Evolutionary conservation across 2,329 filamentous ascomycete genomes (phyloP), one percentile per base, ranked within the genome.

Genomic region (Daldinia eschscholtzii): DNA sequence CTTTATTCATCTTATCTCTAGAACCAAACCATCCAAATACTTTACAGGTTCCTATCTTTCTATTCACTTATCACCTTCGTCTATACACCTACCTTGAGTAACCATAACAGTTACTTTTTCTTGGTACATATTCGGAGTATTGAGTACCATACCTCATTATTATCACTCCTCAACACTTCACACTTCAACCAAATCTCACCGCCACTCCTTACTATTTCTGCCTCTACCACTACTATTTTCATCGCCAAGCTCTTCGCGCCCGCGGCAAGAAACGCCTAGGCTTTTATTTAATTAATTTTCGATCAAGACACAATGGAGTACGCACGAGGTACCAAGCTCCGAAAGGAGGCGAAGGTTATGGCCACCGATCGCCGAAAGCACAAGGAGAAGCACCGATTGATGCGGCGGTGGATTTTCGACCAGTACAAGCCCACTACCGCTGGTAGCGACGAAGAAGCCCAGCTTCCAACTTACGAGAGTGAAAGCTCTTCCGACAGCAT

Each of bases 291-390:
- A 12, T 12, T 41, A 23, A 15, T 13, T 35, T 20, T n/a, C 7
- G 30, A 30, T 6, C 2, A 15, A 52, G 9, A 12, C 30, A 57
- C 1, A 2, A 66, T 64, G 60, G 48, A 10, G 5, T 26, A n/a
- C 2, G 12, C 3, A 23, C 39, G 6, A 20, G 56, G 5, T 18
- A 30, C 41, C 23, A 61, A 23, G 18, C 9, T 68, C 6, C 13
- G 58, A 15, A 35, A 55, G 23, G 55, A 55, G 28, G 68, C 68
- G 15, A 68, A 65, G 42, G 53, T 15, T 15, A 57, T 70, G 2
- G 65, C 65, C 6, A 35, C 6, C 2, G 37, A 59, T 18, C 68
- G 50, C 28, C 61, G 30, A 5, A 5, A 41, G 6, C 20, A n/a
- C 10, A 64, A 70, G 15, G 15, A 23, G 15, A 68, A 65, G 23